Conservation (phyloP, 305 asterid species). For the Nicotiana rustica region DNA sequence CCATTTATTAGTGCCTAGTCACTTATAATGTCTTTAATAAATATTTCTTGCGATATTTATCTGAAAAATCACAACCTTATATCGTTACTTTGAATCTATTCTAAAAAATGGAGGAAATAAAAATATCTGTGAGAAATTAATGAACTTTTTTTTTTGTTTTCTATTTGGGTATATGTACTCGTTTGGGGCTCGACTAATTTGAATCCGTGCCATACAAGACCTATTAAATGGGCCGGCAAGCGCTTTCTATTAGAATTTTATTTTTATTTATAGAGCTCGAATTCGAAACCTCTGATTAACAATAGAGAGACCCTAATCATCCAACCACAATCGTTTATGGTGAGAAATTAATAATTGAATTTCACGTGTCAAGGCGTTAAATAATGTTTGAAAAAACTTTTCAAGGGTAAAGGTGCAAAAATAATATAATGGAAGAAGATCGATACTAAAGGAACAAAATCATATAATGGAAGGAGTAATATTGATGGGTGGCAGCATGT, state of each 20-base stretch:
- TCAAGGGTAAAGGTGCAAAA: neutral
- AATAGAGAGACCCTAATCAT: too few relatives aligned
- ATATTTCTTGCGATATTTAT: neutral
- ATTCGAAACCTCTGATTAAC: too few relatives aligned
- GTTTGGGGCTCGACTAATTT: too few relatives aligned
- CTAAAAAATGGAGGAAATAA: too few relatives aligned
- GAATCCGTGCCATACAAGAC: too few relatives aligned
- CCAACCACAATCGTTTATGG: too few relatives aligned
- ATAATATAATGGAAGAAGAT: neutral
- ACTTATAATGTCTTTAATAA: neutral
- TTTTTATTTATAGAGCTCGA: too few relatives aligned
- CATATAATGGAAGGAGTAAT: neutral
- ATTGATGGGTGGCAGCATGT: neutral
- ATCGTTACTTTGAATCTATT: neutral
- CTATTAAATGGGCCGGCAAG: too few relatives aligned
- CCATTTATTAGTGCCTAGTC: neutral
- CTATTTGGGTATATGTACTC: too few relatives aligned
- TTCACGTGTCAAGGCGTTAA: neutral
- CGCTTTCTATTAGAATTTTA: too few relatives aligned
- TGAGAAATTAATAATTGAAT: neutral
- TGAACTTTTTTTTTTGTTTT: too few relatives aligned
- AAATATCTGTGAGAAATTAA: too few relatives aligned
- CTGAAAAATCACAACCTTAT: neutral
- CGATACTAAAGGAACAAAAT: neutral
- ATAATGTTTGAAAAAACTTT: neutral